Percentiles rank a stretch among this genome's conserved stretches.
phyloP scores from a whole-genome alignment of 2,329 filamentous ascomycete genomes.

The Arthroderma sp. region DNA sequence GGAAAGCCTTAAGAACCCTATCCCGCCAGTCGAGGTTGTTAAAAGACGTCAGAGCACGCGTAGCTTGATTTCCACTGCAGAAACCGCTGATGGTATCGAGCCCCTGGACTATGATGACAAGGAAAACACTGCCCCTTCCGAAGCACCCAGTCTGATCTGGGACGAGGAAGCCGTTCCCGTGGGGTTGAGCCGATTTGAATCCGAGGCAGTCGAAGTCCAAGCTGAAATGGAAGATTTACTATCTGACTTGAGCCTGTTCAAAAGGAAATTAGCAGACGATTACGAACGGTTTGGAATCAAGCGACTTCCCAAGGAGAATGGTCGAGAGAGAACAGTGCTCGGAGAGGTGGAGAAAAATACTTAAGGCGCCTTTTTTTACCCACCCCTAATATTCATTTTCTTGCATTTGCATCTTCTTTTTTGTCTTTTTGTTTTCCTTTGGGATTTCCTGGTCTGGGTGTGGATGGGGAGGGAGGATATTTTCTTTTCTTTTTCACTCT shows the following conservation, averaged over 20 bases:
- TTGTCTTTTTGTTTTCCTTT: background rate
- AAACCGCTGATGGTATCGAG: constrained; percentile 21
- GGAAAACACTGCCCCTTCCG: constrained; percentile 23
- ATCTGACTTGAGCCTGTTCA: constrained; percentile 65
- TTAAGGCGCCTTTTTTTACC: background rate
- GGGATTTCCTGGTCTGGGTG: background rate
- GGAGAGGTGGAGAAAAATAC: constrained; percentile 1
- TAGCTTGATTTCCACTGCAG: constrained; percentile 24
- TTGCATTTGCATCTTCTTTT: background rate
- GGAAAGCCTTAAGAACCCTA: constrained; percentile 79
- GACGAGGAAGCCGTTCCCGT: constrained; percentile 36
- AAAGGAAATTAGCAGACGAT: constrained; percentile 75
- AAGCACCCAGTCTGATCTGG: constrained; percentile 19
- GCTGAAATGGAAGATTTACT: constrained; percentile 75
- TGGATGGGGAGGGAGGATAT: background rate
- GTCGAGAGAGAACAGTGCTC: constrained; percentile 1
- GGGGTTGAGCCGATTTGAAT: constrained; percentile 23
- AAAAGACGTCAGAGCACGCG: constrained; percentile 20
- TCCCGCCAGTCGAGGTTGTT: constrained; percentile 40
- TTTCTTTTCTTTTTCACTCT: too few relatives aligned
- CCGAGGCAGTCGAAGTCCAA: constrained; percentile 52
- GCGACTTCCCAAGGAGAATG: background rate
- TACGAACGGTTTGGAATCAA: constrained; percentile 27
- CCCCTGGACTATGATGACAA: constrained; percentile 45
- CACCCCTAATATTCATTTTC: constrained; percentile 1